phyloP scores from a whole-genome alignment of 352 stramenopile genomes.

The Phytophthora sojae region DNA sequence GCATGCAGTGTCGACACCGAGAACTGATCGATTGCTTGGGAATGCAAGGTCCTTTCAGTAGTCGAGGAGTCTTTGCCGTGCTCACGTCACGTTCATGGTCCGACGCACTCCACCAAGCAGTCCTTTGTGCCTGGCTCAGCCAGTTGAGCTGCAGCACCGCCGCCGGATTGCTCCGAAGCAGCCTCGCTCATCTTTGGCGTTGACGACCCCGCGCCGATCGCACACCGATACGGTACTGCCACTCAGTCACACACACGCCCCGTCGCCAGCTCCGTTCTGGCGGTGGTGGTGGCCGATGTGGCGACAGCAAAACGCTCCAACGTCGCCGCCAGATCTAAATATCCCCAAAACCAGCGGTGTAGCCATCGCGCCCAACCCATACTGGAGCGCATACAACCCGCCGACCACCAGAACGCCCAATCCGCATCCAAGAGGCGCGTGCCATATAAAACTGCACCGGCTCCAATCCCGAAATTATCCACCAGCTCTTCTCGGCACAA shows the following conservation, averaged over 20 bases:
- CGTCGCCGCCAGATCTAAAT: neutral
- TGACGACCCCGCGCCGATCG: neutral
- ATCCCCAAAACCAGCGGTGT: neutral
- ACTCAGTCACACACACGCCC: neutral
- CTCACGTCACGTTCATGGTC: neutral
- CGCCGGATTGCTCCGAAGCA: neutral
- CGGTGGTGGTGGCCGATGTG: neutral
- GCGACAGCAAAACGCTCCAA: too few relatives aligned
- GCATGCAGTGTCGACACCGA: neutral
- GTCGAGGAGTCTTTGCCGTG: neutral
- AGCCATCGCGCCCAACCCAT: neutral
- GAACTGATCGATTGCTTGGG: neutral
- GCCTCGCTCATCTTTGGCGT: neutral
- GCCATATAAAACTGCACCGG: neutral
- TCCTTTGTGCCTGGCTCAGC: neutral
- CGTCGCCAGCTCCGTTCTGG: constrained; percentile 10
- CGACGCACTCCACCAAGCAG: neutral
- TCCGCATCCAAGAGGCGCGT: constrained; percentile 7
- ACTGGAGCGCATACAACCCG: neutral
- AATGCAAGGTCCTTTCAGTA: neutral
- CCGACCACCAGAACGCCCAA: constrained; percentile 1
- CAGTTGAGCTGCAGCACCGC: neutral
- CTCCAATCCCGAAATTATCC: neutral
- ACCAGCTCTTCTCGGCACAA: neutral
- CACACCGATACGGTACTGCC: too few relatives aligned